Conservation (phyloP, 2,329 filamentous ascomycete species). For the Nemania abortiva region DNA sequence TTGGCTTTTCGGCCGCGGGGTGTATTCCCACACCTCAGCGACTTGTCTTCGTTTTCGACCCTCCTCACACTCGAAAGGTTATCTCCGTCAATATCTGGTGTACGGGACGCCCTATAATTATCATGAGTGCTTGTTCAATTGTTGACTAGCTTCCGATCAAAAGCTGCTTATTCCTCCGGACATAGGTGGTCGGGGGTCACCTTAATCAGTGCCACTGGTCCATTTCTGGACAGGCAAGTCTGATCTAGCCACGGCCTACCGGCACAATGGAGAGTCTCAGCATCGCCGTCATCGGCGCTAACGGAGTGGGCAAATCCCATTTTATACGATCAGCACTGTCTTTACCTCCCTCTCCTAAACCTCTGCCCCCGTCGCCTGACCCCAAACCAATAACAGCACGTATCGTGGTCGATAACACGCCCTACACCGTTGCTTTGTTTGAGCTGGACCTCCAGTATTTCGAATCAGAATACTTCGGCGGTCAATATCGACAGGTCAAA, state of each 20-base stretch:
- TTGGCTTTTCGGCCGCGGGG: slow-evolving; percentile 2
- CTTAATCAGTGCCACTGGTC: slow-evolving; percentile 14
- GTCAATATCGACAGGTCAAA: slow-evolving; percentile 68
- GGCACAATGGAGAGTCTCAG: slow-evolving; percentile 70
- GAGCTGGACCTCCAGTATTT: slow-evolving; percentile 76
- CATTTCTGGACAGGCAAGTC: slow-evolving; percentile 24
- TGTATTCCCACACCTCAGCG: not conserved
- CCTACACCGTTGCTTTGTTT: slow-evolving; percentile 70
- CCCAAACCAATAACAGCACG: slow-evolving; percentile 68
- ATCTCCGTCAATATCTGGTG: slow-evolving; percentile 5
- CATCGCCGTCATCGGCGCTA: slow-evolving; percentile 74
- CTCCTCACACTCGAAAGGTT: not conserved
- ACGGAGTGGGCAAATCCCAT: slow-evolving; percentile 75
- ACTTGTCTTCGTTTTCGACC: slow-evolving; percentile 1
- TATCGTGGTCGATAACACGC: slow-evolving; percentile 68
- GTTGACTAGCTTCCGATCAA: slow-evolving; percentile 19
- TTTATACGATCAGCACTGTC: slow-evolving; percentile 74
- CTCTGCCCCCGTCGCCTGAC: slow-evolving; percentile 60
- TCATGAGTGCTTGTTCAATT: slow-evolving; percentile 27
- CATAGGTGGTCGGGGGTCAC: slow-evolving; percentile 9
- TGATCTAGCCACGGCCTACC: slow-evolving; percentile 34
- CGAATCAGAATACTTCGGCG: slow-evolving; percentile 71
- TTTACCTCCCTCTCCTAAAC: slow-evolving; percentile 59
- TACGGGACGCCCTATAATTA: slow-evolving; percentile 22
- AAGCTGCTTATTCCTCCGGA: slow-evolving; percentile 14